Evolutionary conservation across 352 stramenopile species (phyloP).

Genomic region (Phytophthora ohioensis): DNA sequence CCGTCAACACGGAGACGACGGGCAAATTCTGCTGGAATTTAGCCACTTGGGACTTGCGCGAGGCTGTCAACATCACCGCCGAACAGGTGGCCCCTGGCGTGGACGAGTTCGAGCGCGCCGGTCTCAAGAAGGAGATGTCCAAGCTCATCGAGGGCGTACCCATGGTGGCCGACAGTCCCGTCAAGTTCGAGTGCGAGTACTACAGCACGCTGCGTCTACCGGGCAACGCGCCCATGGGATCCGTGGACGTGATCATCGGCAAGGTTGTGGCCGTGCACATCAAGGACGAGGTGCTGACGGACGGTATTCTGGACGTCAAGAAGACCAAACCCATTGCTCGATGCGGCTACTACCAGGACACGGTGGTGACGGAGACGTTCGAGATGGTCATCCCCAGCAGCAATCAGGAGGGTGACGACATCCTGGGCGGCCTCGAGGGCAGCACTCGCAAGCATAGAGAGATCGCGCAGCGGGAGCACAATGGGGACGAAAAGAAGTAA

Average conservation of each 20-base stretch:
- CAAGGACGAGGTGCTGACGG: conserved; percentile 43
- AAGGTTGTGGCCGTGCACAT: conserved; percentile 47
- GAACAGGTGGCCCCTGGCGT: conserved; percentile 36
- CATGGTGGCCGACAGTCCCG: conserved; percentile 45
- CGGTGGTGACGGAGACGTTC: conserved; percentile 43
- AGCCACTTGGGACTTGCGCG: conserved; percentile 38
- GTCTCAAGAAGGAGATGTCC: conserved; percentile 40
- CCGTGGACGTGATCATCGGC: conserved; percentile 46
- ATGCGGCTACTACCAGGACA: conserved; percentile 47
- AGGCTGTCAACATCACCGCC: conserved; percentile 42
- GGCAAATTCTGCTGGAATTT: conserved; percentile 45
- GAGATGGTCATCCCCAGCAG: conserved; percentile 45
- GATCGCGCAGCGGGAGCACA: conserved; percentile 31
- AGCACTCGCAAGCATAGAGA: conserved; percentile 40
- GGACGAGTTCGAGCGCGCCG: conserved; percentile 42
- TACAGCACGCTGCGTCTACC: conserved; percentile 45
- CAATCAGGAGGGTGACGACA: conserved; percentile 36
- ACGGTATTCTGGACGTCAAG: conserved; percentile 46
- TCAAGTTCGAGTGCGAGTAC: conserved; percentile 48
- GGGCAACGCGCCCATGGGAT: conserved; percentile 43
- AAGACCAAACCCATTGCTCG: conserved; percentile 46
- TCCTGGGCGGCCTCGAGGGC: conserved; percentile 34
- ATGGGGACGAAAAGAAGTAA: conserved; percentile 20
- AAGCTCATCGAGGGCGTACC: conserved; percentile 34
- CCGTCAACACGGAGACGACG: conserved; percentile 37